Conservation (phyloP, 495 filamentous ascomycete species). For the Tuber indicum region DNA sequence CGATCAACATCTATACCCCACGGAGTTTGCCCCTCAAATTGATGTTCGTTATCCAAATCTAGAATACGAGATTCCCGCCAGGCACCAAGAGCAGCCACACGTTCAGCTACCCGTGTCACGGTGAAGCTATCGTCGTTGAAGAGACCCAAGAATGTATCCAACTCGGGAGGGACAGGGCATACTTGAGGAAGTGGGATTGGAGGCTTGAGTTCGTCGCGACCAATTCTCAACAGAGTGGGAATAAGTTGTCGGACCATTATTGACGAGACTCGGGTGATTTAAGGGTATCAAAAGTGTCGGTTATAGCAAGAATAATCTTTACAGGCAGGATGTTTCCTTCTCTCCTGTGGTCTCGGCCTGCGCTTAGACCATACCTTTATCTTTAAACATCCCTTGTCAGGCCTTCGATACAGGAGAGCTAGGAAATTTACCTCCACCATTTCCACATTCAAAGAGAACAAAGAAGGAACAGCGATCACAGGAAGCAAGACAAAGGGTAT, state of each 20-base stretch:
- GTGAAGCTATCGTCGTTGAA: neutral
- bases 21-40: neutral
- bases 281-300: neutral
- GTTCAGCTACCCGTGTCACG: neutral
- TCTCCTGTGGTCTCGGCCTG: neutral
- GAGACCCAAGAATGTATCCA: neutral
- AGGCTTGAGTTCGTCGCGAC: neutral
- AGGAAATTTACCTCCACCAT: neutral
- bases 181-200: neutral
- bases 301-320: too few species aligned
- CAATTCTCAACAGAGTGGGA: neutral
- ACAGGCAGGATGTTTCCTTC: too few species aligned
- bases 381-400: neutral
- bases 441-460: too few species aligned
- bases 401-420: neutral
- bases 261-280: neutral
- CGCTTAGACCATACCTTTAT: neutral
- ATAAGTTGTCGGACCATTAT: neutral
- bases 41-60: neutral
- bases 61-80: neutral
- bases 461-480: too few species aligned
- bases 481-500: too few species aligned
- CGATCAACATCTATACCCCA: neutral
- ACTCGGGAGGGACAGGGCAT: neutral
- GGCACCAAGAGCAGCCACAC: neutral